Conservation (phyloP, 768 basidiomycete species). For the Amanita exitialis region DNA sequence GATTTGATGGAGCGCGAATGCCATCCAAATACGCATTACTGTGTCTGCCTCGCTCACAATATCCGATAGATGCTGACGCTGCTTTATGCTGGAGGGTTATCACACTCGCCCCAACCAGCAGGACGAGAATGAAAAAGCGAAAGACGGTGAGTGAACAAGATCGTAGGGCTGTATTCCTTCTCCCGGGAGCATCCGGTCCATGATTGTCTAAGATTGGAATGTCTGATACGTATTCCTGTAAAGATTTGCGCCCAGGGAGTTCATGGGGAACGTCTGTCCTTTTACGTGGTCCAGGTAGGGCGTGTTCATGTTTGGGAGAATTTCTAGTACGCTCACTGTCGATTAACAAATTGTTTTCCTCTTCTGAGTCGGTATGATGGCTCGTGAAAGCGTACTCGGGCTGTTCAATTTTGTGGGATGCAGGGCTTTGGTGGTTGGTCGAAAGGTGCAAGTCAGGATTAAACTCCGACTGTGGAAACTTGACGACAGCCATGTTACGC, state of each 20-base stretch:
- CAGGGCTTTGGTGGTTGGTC: conserved; percentile 8
- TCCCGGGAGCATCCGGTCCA: not conserved
- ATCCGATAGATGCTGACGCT: conserved; percentile 66
- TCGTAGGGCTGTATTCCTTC: not conserved
- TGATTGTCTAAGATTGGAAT: not conserved
- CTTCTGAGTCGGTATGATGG: not conserved
- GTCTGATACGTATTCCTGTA: not conserved
- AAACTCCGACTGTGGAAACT: conserved; percentile 46
- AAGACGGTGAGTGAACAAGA: conserved; percentile 20
- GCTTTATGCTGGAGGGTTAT: conserved; percentile 43
- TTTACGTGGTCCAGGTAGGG: not conserved
- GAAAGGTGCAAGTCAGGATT: conserved; percentile 36
- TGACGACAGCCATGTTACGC: conserved; percentile 12
- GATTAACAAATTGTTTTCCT: not conserved
- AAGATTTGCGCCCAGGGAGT: not conserved
- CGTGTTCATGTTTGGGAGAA: not conserved
- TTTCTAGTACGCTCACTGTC: not conserved
- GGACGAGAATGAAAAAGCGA: conserved; percentile 30
- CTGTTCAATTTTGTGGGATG: conserved; percentile 9
- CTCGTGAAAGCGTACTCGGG: not conserved
- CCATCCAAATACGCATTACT: conserved; percentile 49
- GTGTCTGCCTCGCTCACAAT: conserved; percentile 54
- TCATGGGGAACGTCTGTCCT: not conserved
- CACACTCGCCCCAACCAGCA: conserved; percentile 23
- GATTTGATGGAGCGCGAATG: conserved; percentile 33